Evolutionary conservation across 805 yeast species (phyloP).

Genomic region (Dipodascus geniculatus): DNA sequence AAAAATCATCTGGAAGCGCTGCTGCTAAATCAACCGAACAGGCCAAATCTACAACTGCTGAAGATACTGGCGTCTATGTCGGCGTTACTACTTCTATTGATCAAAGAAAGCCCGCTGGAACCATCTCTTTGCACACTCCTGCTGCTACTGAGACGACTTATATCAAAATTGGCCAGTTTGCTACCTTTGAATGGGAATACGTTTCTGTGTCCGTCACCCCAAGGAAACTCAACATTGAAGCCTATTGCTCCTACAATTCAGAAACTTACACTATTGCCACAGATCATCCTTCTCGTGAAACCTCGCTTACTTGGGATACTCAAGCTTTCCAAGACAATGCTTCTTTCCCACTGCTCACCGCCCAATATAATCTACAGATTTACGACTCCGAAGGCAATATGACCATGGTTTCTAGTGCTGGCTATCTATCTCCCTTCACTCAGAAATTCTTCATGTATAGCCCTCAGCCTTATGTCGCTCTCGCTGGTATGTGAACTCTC

Average conservation of each 20-base stretch:
- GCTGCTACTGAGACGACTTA: constrained; percentile 25
- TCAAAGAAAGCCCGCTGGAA: constrained; percentile 28
- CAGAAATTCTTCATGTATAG: constrained; percentile 26
- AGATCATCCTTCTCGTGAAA: constrained; percentile 21
- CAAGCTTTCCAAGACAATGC: constrained; percentile 18
- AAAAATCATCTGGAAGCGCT: background rate
- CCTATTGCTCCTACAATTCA: constrained; percentile 25
- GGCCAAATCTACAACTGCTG: background rate
- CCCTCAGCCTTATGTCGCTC: constrained; percentile 27
- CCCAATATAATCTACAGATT: constrained; percentile 27
- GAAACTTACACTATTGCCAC: constrained; percentile 28
- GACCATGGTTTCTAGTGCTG: constrained; percentile 24
- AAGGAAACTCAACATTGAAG: constrained; percentile 27
- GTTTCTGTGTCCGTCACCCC: constrained; percentile 28
- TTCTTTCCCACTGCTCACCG: constrained; percentile 20
- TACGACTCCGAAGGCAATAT: constrained; percentile 24
- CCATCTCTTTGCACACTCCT: constrained; percentile 25
- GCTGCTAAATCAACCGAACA: background rate
- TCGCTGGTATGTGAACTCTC: constrained; percentile 13
- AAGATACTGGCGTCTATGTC: background rate
- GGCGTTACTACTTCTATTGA: constrained; percentile 20
- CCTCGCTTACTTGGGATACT: constrained; percentile 28
- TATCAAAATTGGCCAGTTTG: constrained; percentile 27
- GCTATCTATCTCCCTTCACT: constrained; percentile 22
- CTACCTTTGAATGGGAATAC: constrained; percentile 31